Evolutionary conservation across 2,329 filamentous ascomycete genomes (phyloP).

Genomic region (Exophiala spinifera): DNA sequence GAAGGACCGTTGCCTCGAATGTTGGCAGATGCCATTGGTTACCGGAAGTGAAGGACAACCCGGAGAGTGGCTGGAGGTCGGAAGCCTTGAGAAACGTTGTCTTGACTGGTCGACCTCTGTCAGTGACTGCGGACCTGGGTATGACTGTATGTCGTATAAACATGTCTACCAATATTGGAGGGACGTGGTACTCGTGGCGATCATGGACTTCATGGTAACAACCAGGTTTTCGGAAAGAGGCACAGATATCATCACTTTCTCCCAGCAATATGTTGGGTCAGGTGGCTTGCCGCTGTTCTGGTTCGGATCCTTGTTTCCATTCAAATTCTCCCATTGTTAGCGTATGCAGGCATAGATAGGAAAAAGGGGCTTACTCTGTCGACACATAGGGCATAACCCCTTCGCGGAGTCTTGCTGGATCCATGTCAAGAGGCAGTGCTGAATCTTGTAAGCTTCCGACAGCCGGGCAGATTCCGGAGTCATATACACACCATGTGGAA

Average conservation of each 20-base stretch:
- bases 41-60: too few relatives aligned
- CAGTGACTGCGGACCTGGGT: too few relatives aligned
- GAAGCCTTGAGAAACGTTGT: too few relatives aligned
- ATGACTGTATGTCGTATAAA: too few relatives aligned
- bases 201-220: background rate
- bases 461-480: background rate
- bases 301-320: slow-evolving; percentile 46
- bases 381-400: slow-evolving; percentile 95
- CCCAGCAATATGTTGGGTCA: background rate
- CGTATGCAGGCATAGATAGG: background rate
- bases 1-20: too few relatives aligned
- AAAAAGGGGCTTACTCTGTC: slow-evolving; percentile 60
- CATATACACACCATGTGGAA: slow-evolving; percentile 78
- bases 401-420: slow-evolving; percentile 91
- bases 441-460: slow-evolving; percentile 9
- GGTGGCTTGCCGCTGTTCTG: slow-evolving; percentile 9
- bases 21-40: too few relatives aligned
- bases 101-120: too few relatives aligned
- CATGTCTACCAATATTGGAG: too few relatives aligned
- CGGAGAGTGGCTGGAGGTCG: too few relatives aligned
- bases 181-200: too few relatives aligned
- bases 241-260: too few relatives aligned
- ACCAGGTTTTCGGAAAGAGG: background rate
- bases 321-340: slow-evolving; percentile 48
- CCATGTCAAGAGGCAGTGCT: slow-evolving; percentile 97